Conservation (phyloP, 805 yeast species). For the Ogataea methanolica region DNA sequence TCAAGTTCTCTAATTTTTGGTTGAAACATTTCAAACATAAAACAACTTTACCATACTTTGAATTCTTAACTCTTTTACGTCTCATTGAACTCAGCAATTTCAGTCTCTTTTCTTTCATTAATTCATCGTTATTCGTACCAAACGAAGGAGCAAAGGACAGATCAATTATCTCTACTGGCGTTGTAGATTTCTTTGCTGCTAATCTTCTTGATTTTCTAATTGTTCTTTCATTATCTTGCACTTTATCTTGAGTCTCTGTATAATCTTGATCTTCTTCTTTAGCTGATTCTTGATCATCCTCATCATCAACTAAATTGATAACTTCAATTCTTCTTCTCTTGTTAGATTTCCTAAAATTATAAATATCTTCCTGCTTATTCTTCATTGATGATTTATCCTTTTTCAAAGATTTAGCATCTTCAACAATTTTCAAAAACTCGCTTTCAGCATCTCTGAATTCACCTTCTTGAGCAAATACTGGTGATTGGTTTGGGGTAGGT, state of each 20-base stretch:
- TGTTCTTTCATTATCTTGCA: too few species aligned
- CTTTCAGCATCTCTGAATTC: conserved; percentile 20
- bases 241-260: conserved; percentile 23
- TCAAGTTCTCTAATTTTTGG: conserved; percentile 5
- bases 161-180: background rate
- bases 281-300: conserved; percentile 11
- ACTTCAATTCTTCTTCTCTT: conserved; percentile 30
- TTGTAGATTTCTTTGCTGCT: conserved; percentile 16
- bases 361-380: background rate
- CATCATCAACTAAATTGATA: conserved; percentile 23
- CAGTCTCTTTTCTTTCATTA: conserved; percentile 2
- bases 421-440: conserved; percentile 19
- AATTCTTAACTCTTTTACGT: conserved; percentile 17
- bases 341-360: background rate
- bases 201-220: conserved; percentile 30
- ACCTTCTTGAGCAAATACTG: conserved; percentile 12
- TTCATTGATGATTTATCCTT: background rate
- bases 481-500: conserved; percentile 29
- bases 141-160: background rate
- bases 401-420: conserved; percentile 15
- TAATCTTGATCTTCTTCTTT: conserved; percentile 22
- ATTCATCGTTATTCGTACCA: too few species aligned
- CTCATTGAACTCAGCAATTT: conserved; percentile 16
- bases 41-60: conserved; percentile 22
- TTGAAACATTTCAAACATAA: conserved; percentile 24